phyloP scores from a whole-genome alignment of 2,329 filamentous ascomycete genomes.

The Fusarium clavum region DNA sequence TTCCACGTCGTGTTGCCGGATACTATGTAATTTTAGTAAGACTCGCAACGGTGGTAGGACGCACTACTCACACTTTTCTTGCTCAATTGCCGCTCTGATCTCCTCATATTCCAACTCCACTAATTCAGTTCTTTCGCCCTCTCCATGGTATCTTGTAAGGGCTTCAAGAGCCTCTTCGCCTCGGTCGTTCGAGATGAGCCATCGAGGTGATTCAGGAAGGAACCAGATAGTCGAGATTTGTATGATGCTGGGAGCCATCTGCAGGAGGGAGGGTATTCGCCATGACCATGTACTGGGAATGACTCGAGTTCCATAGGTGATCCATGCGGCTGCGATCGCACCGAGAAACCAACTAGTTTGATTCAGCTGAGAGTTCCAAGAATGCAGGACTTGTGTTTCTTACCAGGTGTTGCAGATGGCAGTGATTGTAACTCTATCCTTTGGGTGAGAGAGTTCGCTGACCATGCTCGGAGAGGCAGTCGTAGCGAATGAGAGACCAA shows the following conservation, averaged over 20 bases:
- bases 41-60: fast-evolving
- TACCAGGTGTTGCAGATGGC: constrained; percentile 63
- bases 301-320: constrained; percentile 57
- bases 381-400: fast-evolving
- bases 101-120: constrained; percentile 65
- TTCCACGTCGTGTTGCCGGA: constrained; percentile 45
- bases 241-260: constrained; percentile 33
- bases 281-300: constrained; percentile 55
- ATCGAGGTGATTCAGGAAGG: constrained; percentile 72
- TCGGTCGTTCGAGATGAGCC: constrained; percentile 59
- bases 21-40: background rate
- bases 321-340: constrained; percentile 56
- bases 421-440: constrained; percentile 63
- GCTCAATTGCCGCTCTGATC: constrained; percentile 52
- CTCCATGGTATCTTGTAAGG: constrained; percentile 67
- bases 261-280: constrained; percentile 50
- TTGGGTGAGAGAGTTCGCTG: constrained; percentile 65
- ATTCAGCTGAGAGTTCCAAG: background rate
- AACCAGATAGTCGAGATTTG: constrained; percentile 54
- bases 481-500: constrained; percentile 64
- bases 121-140: constrained; percentile 64
- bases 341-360: constrained; percentile 59
- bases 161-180: constrained; percentile 62
- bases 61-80: constrained; percentile 51
- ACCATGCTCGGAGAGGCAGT: constrained; percentile 63